These are phyloP conservation scores for Cutaneotrichosporon sp. DNA, from an alignment of 1,284 basidiomycete genomes.

Conservation along the genomic window DNA sequence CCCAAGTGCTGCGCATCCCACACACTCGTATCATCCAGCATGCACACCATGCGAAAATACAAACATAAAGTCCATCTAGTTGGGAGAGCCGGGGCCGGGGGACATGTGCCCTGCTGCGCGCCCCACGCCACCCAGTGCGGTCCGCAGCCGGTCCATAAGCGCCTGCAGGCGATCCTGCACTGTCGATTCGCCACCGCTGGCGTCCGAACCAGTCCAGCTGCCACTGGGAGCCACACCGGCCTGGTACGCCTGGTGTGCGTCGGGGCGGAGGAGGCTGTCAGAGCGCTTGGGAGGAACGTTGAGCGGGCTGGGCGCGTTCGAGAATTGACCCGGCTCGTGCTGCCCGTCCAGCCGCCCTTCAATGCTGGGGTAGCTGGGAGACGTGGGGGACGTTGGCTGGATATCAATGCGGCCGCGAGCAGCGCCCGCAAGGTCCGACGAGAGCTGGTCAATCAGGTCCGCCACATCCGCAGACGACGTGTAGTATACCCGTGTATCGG, in stretches of 20 bases:
- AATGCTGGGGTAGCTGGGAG: not conserved
- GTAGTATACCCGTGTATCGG: conserved; percentile 44
- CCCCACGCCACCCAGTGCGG: conserved; percentile 25
- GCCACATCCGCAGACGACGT: conserved; percentile 45
- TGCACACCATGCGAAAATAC: no score
- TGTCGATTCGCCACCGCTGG: conserved; percentile 19
- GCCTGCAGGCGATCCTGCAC: conserved; percentile 50
- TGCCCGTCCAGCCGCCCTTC: conserved; percentile 1
- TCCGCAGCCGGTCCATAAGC: conserved; percentile 42
- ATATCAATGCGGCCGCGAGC: conserved; percentile 47
- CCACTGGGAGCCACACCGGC: conserved; percentile 7
- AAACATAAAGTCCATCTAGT: no score
- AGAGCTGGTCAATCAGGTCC: conserved; percentile 49
- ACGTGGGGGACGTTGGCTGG: conserved; percentile 15
- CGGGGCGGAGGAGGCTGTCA: not conserved
- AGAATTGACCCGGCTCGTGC: conserved; percentile 14
- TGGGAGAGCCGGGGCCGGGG: no score
- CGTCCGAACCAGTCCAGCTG: conserved; percentile 30
- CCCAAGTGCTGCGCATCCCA: no score
- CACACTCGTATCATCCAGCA: no score
- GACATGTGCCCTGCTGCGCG: not conserved
- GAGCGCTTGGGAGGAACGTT: not conserved
- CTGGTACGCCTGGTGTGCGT: conserved; percentile 19
- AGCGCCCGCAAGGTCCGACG: conserved; percentile 32
- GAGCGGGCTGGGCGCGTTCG: conserved; percentile 14